Evolutionary conservation across 768 basidiomycete species (phyloP), one percentile per base, ranked within the genome.

Genomic region (Pholiota molesta): DNA sequence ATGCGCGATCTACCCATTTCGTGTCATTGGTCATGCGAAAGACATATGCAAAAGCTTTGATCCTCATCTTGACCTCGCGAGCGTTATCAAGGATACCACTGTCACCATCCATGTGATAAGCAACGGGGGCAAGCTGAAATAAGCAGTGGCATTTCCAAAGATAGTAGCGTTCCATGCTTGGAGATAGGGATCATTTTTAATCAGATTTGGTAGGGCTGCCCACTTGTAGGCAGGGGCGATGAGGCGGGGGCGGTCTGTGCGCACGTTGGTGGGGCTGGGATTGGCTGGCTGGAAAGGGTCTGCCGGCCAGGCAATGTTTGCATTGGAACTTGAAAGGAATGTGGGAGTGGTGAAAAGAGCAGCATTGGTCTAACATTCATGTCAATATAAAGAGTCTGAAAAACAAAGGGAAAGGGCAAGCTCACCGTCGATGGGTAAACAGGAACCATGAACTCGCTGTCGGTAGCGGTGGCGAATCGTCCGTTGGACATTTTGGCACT

Each of bases 151-250:
- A 75, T 99, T 98, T 55, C 74, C 79, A 65, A 98, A 91, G 72
- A 99, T 98, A 51, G 93, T 91, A 23, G 82, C 81, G 74, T 99
- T 97, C 97, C 97, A 99, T 62, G 76, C 80, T 61, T 83, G 78
- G 69, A 99, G 82, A 78, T 99, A 99, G 3, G 92, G 86, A 72
- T 99, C 94, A 56, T 79, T 84, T 57, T 81, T 75, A 69, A 99
- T 97, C 67, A 97, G 81, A 23, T 72, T 71, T 5, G 90, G 86
- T 26, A 99, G 86, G 13, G 87, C 92, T 16, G 81, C 74, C 97
- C 97, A 99, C 75, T 94, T 95, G 83, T 95, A 95, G 10, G 82
- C 68, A 23, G 97, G 95, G 16, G 97, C 97, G 67, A 97, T 89
- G 53, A 99, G 83, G 47, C 93, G 91, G 26, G 97, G 97, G 63